phyloP scores from a whole-genome alignment of 352 stramenopile genomes.

The Globisporangium viniferum region DNA sequence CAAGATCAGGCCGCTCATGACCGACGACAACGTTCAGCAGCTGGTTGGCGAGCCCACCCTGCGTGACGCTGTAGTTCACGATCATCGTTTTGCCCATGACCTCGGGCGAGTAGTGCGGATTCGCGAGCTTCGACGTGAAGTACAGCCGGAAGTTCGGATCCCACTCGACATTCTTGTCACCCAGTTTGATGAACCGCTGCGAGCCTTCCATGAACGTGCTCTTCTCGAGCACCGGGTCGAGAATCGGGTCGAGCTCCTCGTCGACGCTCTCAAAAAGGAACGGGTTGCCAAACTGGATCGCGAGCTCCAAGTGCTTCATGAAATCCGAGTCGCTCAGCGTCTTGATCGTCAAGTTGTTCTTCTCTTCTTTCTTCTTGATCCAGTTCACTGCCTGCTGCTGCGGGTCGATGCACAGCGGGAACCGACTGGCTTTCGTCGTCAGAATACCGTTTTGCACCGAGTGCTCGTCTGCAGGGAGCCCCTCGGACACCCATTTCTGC shows the following conservation, averaged over 20 bases:
- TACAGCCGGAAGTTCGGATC: conserved; percentile 92
- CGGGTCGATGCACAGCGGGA: conserved; percentile 94
- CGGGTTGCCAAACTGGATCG: conserved; percentile 94
- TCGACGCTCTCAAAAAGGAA: conserved; percentile 95
- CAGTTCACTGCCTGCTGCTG: conserved; percentile 95
- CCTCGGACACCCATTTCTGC: conserved; percentile 93
- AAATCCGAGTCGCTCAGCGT: conserved; percentile 93
- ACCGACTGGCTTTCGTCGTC: conserved; percentile 91
- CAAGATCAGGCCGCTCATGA: conserved; percentile 90
- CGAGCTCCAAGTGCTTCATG: conserved; percentile 94
- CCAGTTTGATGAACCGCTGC: conserved; percentile 90
- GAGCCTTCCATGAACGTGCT: conserved; percentile 90
- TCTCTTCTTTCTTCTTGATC: conserved; percentile 96
- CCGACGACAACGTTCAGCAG: conserved; percentile 93
- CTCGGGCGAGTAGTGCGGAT: conserved; percentile 93
- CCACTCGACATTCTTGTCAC: conserved; percentile 95
- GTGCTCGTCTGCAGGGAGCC: conserved; percentile 92
- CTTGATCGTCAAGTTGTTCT: conserved; percentile 91
- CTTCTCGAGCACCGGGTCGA: conserved; percentile 93
- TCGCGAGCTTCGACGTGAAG: conserved; percentile 93
- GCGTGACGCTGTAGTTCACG: conserved; percentile 95
- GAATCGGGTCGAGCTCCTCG: conserved; percentile 93
- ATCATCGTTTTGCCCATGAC: conserved; percentile 97
- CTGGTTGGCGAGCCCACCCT: conserved; percentile 90
- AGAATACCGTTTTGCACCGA: conserved; percentile 96